A percentile compares a stretch with the other conserved stretches of the same genome.
These are phyloP conservation scores for Theobroma grandiflorum DNA, from an alignment of 441 rosid species.

Conservation along the genomic window DNA sequence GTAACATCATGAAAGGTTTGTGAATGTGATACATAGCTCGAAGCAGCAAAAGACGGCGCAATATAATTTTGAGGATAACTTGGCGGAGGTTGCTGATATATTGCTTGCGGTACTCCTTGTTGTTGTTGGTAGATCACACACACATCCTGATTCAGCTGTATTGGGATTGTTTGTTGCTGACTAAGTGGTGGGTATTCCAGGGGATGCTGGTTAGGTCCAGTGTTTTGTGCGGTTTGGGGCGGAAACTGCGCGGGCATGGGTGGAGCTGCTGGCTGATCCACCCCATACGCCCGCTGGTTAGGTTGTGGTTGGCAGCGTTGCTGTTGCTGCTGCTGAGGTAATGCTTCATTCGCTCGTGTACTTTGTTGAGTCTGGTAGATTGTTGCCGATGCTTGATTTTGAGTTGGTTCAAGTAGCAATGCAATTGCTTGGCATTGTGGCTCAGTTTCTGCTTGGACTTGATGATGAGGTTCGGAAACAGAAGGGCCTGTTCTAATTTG, in stretches of 20 bases:
- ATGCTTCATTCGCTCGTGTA: neutral
- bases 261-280: conserved; percentile 3
- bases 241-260: neutral
- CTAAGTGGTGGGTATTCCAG: neutral
- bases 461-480: neutral
- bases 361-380: neutral
- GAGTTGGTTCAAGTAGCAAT: neutral
- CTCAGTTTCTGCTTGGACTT: neutral
- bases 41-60: conserved; percentile 1
- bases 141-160: neutral
- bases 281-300: neutral
- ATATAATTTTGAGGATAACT: neutral
- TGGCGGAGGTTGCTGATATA: neutral
- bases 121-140: neutral
- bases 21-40: neutral
- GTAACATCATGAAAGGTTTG: neutral
- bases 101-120: neutral
- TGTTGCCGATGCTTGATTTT: neutral
- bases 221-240: neutral
- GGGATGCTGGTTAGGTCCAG: neutral
- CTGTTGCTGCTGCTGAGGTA: neutral
- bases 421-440: neutral
- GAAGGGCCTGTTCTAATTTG: neutral
- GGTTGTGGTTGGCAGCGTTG: neutral
- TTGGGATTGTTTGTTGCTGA: neutral